These are phyloP conservation scores for Abortiporus biennis DNA, from an alignment of 1,284 basidiomycete genomes.

Conservation along the genomic window DNA sequence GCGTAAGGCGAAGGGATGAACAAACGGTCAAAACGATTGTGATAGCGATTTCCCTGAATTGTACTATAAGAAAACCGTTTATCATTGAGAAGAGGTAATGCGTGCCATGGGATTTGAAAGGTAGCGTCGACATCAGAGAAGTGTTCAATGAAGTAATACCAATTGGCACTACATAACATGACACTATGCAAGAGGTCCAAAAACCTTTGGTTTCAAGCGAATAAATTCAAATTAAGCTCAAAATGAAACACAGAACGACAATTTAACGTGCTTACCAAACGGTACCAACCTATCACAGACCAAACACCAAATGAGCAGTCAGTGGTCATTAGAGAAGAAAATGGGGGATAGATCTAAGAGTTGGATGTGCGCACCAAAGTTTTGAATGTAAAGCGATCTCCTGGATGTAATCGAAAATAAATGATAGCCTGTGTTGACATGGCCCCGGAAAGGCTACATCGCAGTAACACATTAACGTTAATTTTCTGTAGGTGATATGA, in stretches of 20 bases:
- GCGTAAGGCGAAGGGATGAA: neutral
- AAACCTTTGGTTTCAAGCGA: no score
- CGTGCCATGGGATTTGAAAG: slow-evolving; percentile 2
- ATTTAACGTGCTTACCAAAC: no score
- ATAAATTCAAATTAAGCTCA: neutral
- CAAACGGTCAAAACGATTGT: slow-evolving; percentile 4
- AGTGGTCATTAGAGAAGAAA: no score
- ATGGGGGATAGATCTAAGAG: no score
- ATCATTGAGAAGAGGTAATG: neutral
- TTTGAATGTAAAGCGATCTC: slow-evolving; percentile 13
- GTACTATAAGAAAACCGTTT: neutral
- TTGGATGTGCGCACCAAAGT: slow-evolving; percentile 14
- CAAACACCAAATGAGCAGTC: no score
- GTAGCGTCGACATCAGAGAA: neutral
- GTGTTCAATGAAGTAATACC: slow-evolving; percentile 5
- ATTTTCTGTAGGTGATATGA: neutral
- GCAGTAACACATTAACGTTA: neutral
- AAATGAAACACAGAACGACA: neutral
- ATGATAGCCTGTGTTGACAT: slow-evolving; percentile 15
- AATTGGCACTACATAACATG: slow-evolving; percentile 1
- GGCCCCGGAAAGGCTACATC: slow-evolving; percentile 17
- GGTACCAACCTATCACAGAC: no score
- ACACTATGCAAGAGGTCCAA: slow-evolving; percentile 2
- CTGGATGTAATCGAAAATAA: slow-evolving; percentile 16
- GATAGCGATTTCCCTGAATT: neutral